A percentile compares a stretch with the other conserved stretches of the same genome.
Conservation (phyloP, 495 filamentous ascomycete genomes). For the Gamarada debralockiae region DNA sequence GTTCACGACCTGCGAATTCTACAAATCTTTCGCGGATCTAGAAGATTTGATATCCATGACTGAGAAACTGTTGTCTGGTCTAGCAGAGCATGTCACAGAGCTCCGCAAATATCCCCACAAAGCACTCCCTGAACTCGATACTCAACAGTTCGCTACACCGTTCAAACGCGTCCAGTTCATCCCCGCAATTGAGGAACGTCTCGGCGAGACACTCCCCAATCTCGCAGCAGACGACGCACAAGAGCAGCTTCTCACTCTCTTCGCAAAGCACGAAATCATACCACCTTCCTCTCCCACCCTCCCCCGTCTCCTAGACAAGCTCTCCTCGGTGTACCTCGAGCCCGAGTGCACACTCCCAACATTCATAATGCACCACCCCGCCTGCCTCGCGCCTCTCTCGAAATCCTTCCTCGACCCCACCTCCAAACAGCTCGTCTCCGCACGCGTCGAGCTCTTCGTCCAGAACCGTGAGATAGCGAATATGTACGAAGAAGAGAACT, state of each 20-base stretch:
- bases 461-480: slow-evolving; percentile 78
- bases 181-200: slow-evolving; percentile 63
- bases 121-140: slow-evolving; percentile 46
- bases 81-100: slow-evolving; percentile 46
- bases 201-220: slow-evolving; percentile 64
- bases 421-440: slow-evolving; percentile 63
- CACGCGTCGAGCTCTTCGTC: slow-evolving; percentile 87
- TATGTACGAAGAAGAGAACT: slow-evolving; percentile 97
- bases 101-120: slow-evolving; percentile 44
- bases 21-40: slow-evolving; percentile 77
- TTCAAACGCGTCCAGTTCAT: slow-evolving; percentile 80
- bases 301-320: slow-evolving; percentile 78
- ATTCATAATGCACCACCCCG: slow-evolving; percentile 88
- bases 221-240: slow-evolving; percentile 53
- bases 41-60: slow-evolving; percentile 72
- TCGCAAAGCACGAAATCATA: slow-evolving; percentile 48
- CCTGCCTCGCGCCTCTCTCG: slow-evolving; percentile 85
- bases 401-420: slow-evolving; percentile 69
- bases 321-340: slow-evolving; percentile 76
- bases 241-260: slow-evolving; percentile 50
- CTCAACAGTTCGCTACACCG: slow-evolving; percentile 32
- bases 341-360: slow-evolving; percentile 65
- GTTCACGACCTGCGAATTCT: slow-evolving; percentile 97
- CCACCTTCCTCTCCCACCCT: slow-evolving; percentile 56
- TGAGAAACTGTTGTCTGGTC: slow-evolving; percentile 58